A percentile compares a stretch with the other conserved stretches of the same genome.
These are phyloP conservation scores for Penicillium antarcticum DNA, from an alignment of 495 filamentous ascomycete species.

Conservation along the genomic window DNA sequence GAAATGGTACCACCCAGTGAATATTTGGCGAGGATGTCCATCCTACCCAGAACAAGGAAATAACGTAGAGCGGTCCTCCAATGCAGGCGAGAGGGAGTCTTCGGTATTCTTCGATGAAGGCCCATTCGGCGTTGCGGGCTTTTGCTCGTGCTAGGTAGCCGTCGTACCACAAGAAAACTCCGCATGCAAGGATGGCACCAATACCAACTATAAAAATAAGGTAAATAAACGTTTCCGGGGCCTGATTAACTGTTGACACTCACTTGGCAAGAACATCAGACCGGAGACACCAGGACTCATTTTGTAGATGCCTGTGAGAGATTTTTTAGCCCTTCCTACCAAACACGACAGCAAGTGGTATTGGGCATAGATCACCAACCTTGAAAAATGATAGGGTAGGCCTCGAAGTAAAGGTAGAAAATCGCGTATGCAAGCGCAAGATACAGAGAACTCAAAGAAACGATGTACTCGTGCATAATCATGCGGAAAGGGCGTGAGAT, in stretches of 20 bases:
- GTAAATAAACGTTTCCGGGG: too few species aligned
- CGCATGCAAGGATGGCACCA: constrained; percentile 29
- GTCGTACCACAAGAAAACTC: constrained; percentile 40
- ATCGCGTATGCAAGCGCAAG: constrained; percentile 66
- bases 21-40: constrained; percentile 36
- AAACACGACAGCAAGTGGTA: neutral
- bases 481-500: constrained; percentile 47
- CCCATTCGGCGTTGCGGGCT: constrained; percentile 32
- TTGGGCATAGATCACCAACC: constrained; percentile 13
- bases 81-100: constrained; percentile 40
- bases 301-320: constrained; percentile 25
- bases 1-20: constrained; percentile 39
- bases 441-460: constrained; percentile 65
- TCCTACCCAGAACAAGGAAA: constrained; percentile 39
- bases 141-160: constrained; percentile 33
- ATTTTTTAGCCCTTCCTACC: neutral
- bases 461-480: constrained; percentile 53
- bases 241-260: constrained; percentile 1
- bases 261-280: constrained; percentile 35
- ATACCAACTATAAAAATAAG: constrained; percentile 22
- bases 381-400: constrained; percentile 65
- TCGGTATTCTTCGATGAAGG: constrained; percentile 37
- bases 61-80: constrained; percentile 36
- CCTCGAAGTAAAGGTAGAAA: constrained; percentile 73
- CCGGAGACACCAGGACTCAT: constrained; percentile 36